Conservation (phyloP, 371 early-diverging fungal species). For the Mucor indicus region DNA sequence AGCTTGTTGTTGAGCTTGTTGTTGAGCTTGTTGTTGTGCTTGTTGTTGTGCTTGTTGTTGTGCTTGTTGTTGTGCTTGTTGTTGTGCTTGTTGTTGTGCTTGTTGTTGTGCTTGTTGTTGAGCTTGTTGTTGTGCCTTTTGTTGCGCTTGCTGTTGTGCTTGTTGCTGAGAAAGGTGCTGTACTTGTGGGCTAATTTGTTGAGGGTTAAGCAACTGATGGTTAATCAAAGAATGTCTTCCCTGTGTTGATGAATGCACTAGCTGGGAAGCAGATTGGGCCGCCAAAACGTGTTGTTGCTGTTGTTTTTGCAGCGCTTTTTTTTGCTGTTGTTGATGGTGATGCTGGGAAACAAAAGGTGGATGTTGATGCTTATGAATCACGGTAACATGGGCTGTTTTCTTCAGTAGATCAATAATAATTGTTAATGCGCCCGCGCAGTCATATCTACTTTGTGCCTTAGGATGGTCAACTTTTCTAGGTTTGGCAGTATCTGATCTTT, state of each 20-base stretch:
- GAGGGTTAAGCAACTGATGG: no score
- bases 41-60: slow-evolving; percentile 3
- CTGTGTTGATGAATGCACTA: no score
- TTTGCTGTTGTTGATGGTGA: slow-evolving; percentile 27
- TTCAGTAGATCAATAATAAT: slow-evolving; percentile 47
- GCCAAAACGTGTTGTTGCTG: slow-evolving; percentile 2
- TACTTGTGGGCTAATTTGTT: no score
- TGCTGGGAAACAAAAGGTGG: slow-evolving; percentile 43
- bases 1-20: slow-evolving; percentile 7
- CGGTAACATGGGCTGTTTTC: slow-evolving; percentile 41
- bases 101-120: neutral
- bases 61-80: slow-evolving; percentile 3
- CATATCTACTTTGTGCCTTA: slow-evolving; percentile 38
- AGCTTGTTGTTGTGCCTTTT: neutral
- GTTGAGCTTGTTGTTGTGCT: slow-evolving; percentile 6
- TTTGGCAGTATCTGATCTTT: slow-evolving; percentile 44
- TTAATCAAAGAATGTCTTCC: no score
- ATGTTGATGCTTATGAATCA: slow-evolving; percentile 45
- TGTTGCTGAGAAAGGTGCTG: slow-evolving; percentile 10
- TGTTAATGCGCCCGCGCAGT: slow-evolving; percentile 49
- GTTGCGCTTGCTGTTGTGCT: neutral
- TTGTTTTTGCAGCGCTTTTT: slow-evolving; percentile 6
- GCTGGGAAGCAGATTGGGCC: neutral
- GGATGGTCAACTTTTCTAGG: slow-evolving; percentile 47
- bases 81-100: slow-evolving; percentile 1